A percentile compares a stretch with the other conserved stretches of the same genome.
Evolutionary conservation across 2,329 filamentous ascomycete genomes (phyloP).

Genomic region (Calonectria pseudoturangicola): DNA sequence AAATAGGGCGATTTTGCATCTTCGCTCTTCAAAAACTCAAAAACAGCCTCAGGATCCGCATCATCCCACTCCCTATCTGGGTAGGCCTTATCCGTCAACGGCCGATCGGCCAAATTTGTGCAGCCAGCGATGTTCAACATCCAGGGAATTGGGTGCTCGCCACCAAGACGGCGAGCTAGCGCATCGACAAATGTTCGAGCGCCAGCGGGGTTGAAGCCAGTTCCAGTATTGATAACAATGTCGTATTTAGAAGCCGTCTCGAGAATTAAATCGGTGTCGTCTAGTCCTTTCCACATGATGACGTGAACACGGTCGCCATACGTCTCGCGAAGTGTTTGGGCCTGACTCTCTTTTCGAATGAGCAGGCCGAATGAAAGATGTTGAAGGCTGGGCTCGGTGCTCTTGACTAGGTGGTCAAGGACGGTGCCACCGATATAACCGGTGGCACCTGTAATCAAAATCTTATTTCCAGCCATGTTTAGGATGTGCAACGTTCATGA

Average conservation of each 20-base stretch:
- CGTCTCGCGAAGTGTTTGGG: conserved; percentile 15
- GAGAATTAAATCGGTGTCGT: conserved; percentile 27
- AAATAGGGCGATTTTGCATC: conserved; percentile 24
- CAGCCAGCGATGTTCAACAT: conserved; percentile 32
- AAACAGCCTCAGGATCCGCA: conserved; percentile 21
- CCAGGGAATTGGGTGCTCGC: conserved; percentile 16
- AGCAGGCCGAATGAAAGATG: conserved; percentile 26
- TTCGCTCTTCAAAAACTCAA: conserved; percentile 34
- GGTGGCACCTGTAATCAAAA: conserved; percentile 32
- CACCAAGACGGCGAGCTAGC: conserved; percentile 25
- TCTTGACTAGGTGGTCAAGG: conserved; percentile 31
- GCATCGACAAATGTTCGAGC: conserved; percentile 31
- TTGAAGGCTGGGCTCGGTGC: conserved; percentile 5
- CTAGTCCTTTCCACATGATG: conserved; percentile 32
- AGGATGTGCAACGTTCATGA: background rate
- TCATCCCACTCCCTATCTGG: conserved; percentile 30
- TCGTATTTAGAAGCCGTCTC: conserved; percentile 35
- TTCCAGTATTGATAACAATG: conserved; percentile 34
- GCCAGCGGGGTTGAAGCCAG: conserved; percentile 26
- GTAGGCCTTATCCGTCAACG: conserved; percentile 18
- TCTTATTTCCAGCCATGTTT: conserved; percentile 30
- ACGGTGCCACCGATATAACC: conserved; percentile 39
- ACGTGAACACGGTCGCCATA: conserved; percentile 36
- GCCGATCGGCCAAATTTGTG: conserved; percentile 30
- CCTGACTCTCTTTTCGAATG: conserved; percentile 13